Conservation (phyloP, 2,329 filamentous ascomycete genomes). For the Aquanectria penicillioides region DNA sequence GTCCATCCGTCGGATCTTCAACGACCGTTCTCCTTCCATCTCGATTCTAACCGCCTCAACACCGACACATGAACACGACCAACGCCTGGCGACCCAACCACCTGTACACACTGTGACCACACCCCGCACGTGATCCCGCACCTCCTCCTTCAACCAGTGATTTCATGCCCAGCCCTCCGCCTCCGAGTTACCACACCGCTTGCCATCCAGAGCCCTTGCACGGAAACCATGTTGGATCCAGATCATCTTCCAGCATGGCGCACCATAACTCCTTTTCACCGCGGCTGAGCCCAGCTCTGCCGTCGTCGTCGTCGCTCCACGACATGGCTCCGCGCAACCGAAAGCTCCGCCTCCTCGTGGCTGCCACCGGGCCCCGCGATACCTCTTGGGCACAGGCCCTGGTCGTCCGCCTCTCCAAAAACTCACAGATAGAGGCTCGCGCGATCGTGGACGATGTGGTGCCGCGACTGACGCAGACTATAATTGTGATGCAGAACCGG, state of each 20-base stretch:
- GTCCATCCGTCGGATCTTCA: constrained; percentile 14
- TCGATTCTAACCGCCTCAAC: background rate
- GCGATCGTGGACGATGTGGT: constrained; percentile 74
- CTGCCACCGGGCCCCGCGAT: constrained; percentile 72
- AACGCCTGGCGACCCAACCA: background rate
- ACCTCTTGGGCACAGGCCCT: constrained; percentile 73
- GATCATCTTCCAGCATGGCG: constrained; percentile 45
- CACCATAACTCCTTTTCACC: constrained; percentile 44
- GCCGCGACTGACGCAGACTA: constrained; percentile 69
- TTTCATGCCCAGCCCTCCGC: constrained; percentile 43
- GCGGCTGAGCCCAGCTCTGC: constrained; percentile 44
- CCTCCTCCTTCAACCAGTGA: constrained; percentile 39
- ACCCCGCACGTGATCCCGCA: constrained; percentile 36
- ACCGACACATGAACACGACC: background rate
- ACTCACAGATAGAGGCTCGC: constrained; percentile 67
- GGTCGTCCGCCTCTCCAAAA: constrained; percentile 73
- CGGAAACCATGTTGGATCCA: constrained; percentile 45
- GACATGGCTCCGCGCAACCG: constrained; percentile 50
- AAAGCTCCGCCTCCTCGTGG: constrained; percentile 70
- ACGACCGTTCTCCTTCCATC: constrained; percentile 9
- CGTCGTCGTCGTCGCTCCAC: constrained; percentile 49
- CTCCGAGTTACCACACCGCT: constrained; percentile 41
- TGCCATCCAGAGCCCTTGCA: constrained; percentile 37
- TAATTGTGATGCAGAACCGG: constrained; percentile 68
- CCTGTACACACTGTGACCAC: constrained; percentile 10